Conservation (phyloP, 2,329 filamentous ascomycete genomes). For the Ceratocystis alfenasii region DNA sequence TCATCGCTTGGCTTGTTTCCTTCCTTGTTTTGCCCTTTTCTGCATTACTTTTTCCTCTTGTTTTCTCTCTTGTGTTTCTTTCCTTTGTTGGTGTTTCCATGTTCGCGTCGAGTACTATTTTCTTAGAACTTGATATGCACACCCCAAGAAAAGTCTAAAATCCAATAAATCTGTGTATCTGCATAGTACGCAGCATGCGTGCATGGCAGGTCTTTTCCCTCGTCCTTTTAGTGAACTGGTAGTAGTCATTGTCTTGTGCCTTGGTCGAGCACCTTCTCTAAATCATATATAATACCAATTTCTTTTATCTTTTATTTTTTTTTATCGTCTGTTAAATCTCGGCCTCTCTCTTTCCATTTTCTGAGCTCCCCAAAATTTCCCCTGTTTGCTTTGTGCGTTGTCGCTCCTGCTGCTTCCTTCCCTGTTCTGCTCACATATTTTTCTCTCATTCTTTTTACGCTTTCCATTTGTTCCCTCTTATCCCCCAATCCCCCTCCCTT, state of each 20-base stretch:
- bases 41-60: conserved; percentile 17
- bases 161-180: not conserved
- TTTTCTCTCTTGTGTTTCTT: conserved; percentile 5
- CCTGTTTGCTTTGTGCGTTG: not conserved
- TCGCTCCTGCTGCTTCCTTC: not conserved
- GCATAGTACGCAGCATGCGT: not conserved
- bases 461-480: conserved; percentile 21
- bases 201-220: not conserved
- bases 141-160: not conserved
- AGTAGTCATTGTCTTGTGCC: not conserved
- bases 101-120: conserved; percentile 1
- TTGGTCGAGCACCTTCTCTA: not conserved
- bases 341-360: not conserved
- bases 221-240: not conserved
- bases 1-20: conserved; percentile 9
- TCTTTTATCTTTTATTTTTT: not conserved
- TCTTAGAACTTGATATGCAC: not conserved
- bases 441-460: conserved; percentile 10
- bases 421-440: conserved; percentile 2
- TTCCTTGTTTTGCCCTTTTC: conserved; percentile 22
- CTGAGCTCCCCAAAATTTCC: not conserved
- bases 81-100: conserved; percentile 17
- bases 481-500: conserved; percentile 1
- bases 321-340: conserved; percentile 9
- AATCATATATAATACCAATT: not conserved